A percentile compares a stretch with the other conserved stretches of the same genome.
Evolutionary conservation across 2,329 filamentous ascomycete species (phyloP).

Genomic region (Hypoxylon sp.): DNA sequence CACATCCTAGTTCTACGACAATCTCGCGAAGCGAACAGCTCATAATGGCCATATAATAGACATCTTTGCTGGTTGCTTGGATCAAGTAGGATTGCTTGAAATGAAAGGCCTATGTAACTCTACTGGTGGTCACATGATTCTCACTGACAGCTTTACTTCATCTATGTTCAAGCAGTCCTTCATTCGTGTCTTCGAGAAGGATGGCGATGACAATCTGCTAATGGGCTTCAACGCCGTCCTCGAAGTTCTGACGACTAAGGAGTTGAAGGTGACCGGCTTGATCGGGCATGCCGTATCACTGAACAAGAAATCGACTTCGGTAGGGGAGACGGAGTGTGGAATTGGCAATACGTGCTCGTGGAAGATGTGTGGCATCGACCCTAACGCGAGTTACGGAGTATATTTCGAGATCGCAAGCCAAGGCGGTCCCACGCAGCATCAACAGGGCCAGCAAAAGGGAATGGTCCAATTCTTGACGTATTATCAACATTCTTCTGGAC

Average conservation of each 20-base stretch:
- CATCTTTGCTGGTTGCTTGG: slow-evolving; percentile 96
- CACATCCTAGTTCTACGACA: slow-evolving; percentile 83
- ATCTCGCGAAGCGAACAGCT: slow-evolving; percentile 89
- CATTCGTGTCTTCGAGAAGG: slow-evolving; percentile 96
- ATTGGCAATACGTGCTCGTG: slow-evolving; percentile 99
- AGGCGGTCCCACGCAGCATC: slow-evolving; percentile 85
- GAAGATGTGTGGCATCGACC: slow-evolving; percentile 99
- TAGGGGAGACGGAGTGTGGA: slow-evolving; percentile 97
- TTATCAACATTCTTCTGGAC: slow-evolving; percentile 96
- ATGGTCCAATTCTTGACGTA: slow-evolving; percentile 99
- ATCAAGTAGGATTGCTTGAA: slow-evolving; percentile 95
- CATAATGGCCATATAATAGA: slow-evolving; percentile 98
- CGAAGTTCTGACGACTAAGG: slow-evolving; percentile 96
- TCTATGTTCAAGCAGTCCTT: slow-evolving; percentile 99
- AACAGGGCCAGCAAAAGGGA: slow-evolving; percentile 88
- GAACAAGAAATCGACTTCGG: slow-evolving; percentile 97
- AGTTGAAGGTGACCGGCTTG: slow-evolving; percentile 95
- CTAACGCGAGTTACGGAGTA: slow-evolving; percentile 90
- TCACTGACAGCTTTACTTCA: slow-evolving; percentile 98
- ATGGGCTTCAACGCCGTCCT: slow-evolving; percentile 99
- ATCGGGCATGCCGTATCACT: slow-evolving; percentile 97
- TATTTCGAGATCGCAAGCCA: slow-evolving; percentile 99
- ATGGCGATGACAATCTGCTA: slow-evolving; percentile 90
- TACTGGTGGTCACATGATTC: slow-evolving; percentile 96
- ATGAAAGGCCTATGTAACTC: slow-evolving; percentile 98